phyloP scores from a whole-genome alignment of 2,329 filamentous ascomycete genomes.

The Didymella glomerata region DNA sequence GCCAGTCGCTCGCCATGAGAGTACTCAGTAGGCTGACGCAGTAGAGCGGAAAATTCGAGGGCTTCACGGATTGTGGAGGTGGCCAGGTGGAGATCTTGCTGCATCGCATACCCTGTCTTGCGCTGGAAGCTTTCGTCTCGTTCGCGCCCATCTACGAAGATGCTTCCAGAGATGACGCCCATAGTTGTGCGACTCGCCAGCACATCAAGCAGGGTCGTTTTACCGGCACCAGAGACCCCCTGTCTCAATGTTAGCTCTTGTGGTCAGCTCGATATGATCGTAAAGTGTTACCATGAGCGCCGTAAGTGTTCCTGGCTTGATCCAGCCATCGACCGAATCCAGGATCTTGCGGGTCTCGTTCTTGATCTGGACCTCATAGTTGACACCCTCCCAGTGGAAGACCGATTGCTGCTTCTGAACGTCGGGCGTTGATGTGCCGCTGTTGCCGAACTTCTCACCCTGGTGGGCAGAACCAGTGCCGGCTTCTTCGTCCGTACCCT shows the following conservation, averaged over 20 bases:
- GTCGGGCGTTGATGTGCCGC: not conserved
- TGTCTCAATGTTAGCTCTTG: not conserved
- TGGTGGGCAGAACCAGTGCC: not conserved
- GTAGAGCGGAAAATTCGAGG: not conserved
- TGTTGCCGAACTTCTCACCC: not conserved
- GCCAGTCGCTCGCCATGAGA: not conserved
- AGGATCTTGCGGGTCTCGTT: constrained; percentile 62
- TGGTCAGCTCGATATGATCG: not conserved
- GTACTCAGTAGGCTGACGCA: not conserved
- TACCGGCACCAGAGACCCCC: not conserved
- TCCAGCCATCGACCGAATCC: constrained; percentile 62
- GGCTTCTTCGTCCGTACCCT: not conserved
- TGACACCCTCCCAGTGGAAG: not conserved
- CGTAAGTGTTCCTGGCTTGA: constrained; percentile 62
- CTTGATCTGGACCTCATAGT: constrained; percentile 28
- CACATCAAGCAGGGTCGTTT: not conserved
- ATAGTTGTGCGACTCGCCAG: not conserved
- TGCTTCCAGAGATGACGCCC: not conserved
- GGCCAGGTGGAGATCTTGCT: not conserved
- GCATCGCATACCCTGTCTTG: not conserved
- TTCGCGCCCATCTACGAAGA: not conserved
- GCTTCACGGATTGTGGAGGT: not conserved
- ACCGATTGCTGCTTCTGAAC: not conserved
- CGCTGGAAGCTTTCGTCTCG: not conserved
- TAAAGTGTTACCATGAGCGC: constrained; percentile 51